Base-by-base conservation (phyloP, 768 basidiomycete species). In the Pisolithus microcarpus region DNA sequence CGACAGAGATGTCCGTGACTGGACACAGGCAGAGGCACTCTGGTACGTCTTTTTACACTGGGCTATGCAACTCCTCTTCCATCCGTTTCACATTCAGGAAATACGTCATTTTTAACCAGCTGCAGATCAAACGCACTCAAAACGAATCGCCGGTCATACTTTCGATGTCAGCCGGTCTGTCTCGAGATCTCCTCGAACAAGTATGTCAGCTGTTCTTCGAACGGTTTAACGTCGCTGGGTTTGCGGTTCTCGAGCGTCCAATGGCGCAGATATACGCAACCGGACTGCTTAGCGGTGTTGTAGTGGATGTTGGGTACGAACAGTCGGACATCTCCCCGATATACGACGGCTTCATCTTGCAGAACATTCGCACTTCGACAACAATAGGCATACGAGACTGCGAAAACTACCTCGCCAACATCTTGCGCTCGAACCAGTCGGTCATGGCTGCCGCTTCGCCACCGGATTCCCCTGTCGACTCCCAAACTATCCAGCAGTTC, bases 151-250 rank as follows among this genome's bases (percentile, higher is more conserved):
- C 91, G 2, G 80, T 91, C 49, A 75, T 93, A 30, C 75, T 94
- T 51, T 82, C 85, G 37, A 73, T 94, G 49, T 69, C 76, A 5
- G 68, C 84, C 0, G 79, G 81, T 28, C 77, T 89, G 19, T 78
- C 87, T 23, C 78, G 86, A 48, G 70, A 72, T 36, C 75, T 80
- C 8, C 79, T 85, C 65, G 88, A 93, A 63, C 76, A 76, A 40
- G 77, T 86, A 58, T 86, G 84, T 58, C 90, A 87, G 61, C 75
- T 89, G 37, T 90, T 94, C 69, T 96, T 96, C 59, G 92, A 95
- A 63, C 85, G 88, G 23, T 89, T 94, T 78, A 92, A 93, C 62
- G 85, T 87, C 24, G 85, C 93, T 8, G 88, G 83, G 15, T 80
- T 94, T 56, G 78, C 79, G 49, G 75, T 93, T 57, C 72, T 92